Percentiles rank a stretch among this genome's conserved stretches.
These are phyloP conservation scores for Kokia cookei DNA, from an alignment of 441 rosid genomes.

Conservation along the genomic window DNA sequence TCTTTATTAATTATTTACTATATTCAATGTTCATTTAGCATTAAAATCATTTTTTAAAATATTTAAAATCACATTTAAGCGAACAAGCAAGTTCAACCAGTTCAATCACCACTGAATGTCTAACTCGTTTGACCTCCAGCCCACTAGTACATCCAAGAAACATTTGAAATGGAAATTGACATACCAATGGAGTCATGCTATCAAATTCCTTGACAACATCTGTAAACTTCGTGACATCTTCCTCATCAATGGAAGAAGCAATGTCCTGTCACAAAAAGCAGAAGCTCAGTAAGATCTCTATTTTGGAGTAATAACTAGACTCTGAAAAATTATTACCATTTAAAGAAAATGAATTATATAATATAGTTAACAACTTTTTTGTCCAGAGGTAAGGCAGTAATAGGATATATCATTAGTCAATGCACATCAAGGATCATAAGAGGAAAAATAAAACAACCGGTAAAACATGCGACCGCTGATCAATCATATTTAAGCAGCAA, in stretches of 20 bases:
- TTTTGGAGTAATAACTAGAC: background rate
- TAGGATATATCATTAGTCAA: background rate
- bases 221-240: slow-evolving; percentile 81
- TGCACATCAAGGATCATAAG: background rate
- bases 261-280: slow-evolving; percentile 50
- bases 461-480: background rate
- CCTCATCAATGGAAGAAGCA: slow-evolving; percentile 85
- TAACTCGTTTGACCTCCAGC: background rate
- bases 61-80: background rate
- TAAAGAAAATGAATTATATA: no score
- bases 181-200: slow-evolving; percentile 49
- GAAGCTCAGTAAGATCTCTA: background rate
- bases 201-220: slow-evolving; percentile 77
- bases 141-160: background rate
- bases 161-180: background rate
- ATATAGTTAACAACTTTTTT: background rate
- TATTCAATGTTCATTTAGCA: background rate
- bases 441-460: background rate
- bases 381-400: background rate
- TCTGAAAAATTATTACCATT: background rate
- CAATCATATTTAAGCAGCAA: no score
- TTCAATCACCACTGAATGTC: background rate
- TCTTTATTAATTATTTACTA: background rate
- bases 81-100: background rate
- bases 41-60: background rate